Conservation (phyloP, 352 stramenopile genomes). For the Globisporangium megalacanthum region DNA sequence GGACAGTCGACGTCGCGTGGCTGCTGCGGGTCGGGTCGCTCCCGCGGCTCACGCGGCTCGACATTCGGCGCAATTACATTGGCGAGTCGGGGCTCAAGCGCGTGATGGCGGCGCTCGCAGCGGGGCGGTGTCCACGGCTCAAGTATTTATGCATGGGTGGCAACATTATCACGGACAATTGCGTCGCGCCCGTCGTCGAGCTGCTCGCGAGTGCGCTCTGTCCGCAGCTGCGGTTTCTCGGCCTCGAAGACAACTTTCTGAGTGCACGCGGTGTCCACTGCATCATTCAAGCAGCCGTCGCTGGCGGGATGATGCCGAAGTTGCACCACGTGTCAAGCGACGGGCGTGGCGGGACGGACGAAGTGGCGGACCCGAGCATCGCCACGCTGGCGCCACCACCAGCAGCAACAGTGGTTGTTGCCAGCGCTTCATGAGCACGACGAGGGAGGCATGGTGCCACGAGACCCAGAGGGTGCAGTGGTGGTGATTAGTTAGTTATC, state of each 20-base stretch:
- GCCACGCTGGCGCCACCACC: too few species aligned
- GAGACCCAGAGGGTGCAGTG: background rate
- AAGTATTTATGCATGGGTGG: conserved; percentile 74
- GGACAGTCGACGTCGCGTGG: conserved; percentile 35
- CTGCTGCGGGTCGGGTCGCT: conserved; percentile 30
- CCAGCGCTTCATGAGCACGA: too few species aligned
- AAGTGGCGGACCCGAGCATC: background rate
- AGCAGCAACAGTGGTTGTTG: background rate
- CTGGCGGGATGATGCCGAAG: conserved; percentile 35
- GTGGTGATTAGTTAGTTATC: background rate
- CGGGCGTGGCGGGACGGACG: conserved; percentile 12
- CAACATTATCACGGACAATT: conserved; percentile 81
- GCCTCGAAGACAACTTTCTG: conserved; percentile 80
- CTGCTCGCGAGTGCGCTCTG: conserved; percentile 32
- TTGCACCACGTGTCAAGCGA: conserved; percentile 49
- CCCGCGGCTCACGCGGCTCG: conserved; percentile 38
- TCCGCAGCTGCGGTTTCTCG: conserved; percentile 57
- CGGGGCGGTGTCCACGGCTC: conserved; percentile 23
- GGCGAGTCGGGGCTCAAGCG: conserved; percentile 48
- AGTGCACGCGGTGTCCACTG: conserved; percentile 51
- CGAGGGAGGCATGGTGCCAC: too few species aligned
- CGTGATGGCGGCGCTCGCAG: conserved; percentile 28
- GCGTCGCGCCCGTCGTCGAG: conserved; percentile 38
- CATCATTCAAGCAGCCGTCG: conserved; percentile 51
- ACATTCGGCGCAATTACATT: conserved; percentile 70